Base-by-base conservation (phyloP, 768 basidiomycete species). In the Lepiota brunneoincarnata region DNA sequence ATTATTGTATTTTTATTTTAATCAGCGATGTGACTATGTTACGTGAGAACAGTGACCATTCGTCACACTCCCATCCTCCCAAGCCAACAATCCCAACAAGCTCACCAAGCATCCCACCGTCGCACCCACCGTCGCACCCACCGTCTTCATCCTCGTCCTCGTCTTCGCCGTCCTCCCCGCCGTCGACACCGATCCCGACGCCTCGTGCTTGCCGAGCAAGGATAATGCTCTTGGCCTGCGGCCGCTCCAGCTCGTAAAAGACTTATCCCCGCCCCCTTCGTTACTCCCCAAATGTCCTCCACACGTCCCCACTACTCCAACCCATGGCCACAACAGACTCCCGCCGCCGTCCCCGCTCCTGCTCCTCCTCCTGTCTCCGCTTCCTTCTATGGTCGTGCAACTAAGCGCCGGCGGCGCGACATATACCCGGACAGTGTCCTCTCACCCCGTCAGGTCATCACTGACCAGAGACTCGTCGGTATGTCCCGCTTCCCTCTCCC, bases 401-500 rank as follows among this genome's bases (percentile, higher is more conserved):
- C 58, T 12, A 62, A 58, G 50, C 45, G 61, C 21, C 54, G 61
- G 43, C 52, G 58, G 50, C 53, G 53, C 37, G 53, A 54, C 40
- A 11, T 54, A 12, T 34, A 36, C 12, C 21, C 51, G 17, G 18
- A 37, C 31, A 24, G 9, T 21, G 34, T 14, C 24, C 63, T 67
- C 55, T 55, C 58, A 37, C 61, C 67, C 34, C 66, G 75, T 49
- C 77, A 78, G 56, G 61, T 68, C 9, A 70, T 78, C 15, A 63
- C 71, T 4, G 75, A 76, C 68, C 63, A 64, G 58, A 41, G 43
- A 17, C 38, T 61, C 58, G 71, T 78, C 47, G 63, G 69, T 70
- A 51, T 59, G 67, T 64, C 42, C 11, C 23, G 42, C 58, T 57
- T 20, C 46, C 48, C 37, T 55, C 45, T 26, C 24, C 12, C 15